Evolutionary conservation across 179 eudicot genomes (phyloP), one percentile per base, ranked within the genome.

Genomic region (Patellifolia procumbens): DNA sequence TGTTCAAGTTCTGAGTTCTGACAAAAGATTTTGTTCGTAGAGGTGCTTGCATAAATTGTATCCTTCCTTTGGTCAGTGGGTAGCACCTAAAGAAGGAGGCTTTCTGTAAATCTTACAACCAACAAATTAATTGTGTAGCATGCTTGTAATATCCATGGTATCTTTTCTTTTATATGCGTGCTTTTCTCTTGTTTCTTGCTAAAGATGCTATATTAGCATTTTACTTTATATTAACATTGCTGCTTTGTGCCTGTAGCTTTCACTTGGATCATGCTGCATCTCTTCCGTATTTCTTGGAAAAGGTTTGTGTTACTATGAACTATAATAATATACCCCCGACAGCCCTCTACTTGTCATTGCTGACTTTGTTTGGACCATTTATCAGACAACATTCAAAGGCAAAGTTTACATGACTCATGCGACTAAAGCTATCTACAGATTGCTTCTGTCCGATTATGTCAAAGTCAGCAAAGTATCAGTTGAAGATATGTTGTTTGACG

Each of bases 181-280:
- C 53, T 56, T 22, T 19, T 11, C 22, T 32, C 32, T 20, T 59
- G 26, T 45, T 34, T 48, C 53, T 60, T 71, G 68, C 28, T 51
- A 1, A 5, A 56, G 60, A 35, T 69, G 74, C 51, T 68, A 68
- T n/a, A 46, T 48, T 35, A 29, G 52, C 43, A 17, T 28, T 62
- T 20, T 26, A 53, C 29, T 69, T 12, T 15, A 65, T 68, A 52
- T 45, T 60, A 31, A 22, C 66, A 28, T 28, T 52, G 58, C 12
- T 75, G 69, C 66, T 82, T 55, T 52, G 28, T 69, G 55, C 52
- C 45, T 83, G 87, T 96, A 92, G 98, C 81, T 94, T 94, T 90
- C 98, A 94, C 84, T 86, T 94, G 90, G 98, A 92, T 86, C 98
- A 94, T 89, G 93, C 98, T 81, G 98, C 97, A 69, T 94, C 98